Conservation (phyloP, 2,329 filamentous ascomycete genomes). For the Tolypocladium ovalisporum region DNA sequence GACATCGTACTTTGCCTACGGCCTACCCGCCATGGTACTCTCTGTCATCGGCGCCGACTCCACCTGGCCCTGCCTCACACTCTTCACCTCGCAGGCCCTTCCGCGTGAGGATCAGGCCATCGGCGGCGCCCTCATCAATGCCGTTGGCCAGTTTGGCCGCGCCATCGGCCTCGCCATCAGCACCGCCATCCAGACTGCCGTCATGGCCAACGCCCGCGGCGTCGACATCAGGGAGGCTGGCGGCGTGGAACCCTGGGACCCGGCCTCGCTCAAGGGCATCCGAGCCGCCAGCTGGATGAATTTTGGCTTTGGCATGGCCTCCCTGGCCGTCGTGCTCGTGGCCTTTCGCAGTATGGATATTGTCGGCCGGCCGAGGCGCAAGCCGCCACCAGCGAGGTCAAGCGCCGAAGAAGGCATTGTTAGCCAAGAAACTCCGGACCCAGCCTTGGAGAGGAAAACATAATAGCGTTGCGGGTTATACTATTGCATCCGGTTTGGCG, state of each 20-base stretch:
- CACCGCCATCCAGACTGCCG: conserved; percentile 53
- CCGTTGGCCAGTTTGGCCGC: conserved; percentile 53
- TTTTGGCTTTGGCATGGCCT: conserved; percentile 32
- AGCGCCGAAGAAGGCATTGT: neutral
- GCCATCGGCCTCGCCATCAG: conserved; percentile 55
- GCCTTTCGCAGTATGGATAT: conserved; percentile 42
- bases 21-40: conserved; percentile 54
- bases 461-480: neutral
- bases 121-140: conserved; percentile 57
- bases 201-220: conserved; percentile 39
- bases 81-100: conserved; percentile 54
- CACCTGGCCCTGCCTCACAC: conserved; percentile 51
- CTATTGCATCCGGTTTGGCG: neutral
- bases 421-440: too few species aligned
- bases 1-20: conserved; percentile 58
- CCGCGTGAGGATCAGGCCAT: conserved; percentile 54
- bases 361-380: conserved; percentile 28
- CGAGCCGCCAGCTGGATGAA: conserved; percentile 42
- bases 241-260: conserved; percentile 29
- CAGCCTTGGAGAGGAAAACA: neutral
- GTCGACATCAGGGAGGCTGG: conserved; percentile 33
- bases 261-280: conserved; percentile 34
- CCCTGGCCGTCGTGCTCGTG: conserved; percentile 31
- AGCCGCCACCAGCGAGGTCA: conserved; percentile 4
- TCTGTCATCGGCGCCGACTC: conserved; percentile 57